These are phyloP conservation scores for Schrenkiella parvula DNA, from an alignment of 345 rosid species.

Conservation along the genomic window DNA sequence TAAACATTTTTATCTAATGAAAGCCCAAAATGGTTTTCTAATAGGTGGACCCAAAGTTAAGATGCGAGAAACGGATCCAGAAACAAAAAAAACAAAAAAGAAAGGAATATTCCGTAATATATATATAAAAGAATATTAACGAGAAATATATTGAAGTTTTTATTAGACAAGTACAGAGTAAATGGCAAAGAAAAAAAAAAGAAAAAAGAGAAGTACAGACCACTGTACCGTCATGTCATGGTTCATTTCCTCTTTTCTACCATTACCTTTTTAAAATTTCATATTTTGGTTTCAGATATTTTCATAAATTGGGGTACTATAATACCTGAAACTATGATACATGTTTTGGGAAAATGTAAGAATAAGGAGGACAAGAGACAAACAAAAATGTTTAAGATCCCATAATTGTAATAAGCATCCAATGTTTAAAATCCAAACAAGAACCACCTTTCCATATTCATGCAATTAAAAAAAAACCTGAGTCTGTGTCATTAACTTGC, in stretches of 20 bases:
- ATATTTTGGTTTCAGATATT: neutral
- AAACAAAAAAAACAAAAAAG: neutral
- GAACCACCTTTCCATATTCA: constrained; percentile 8
- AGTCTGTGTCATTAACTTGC: neutral
- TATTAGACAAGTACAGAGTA: too few species aligned
- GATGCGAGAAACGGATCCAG: neutral
- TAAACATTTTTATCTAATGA: neutral
- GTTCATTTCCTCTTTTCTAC: constrained; percentile 5
- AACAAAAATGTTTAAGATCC: neutral
- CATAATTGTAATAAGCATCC: constrained; percentile 26
- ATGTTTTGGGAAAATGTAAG: neutral
- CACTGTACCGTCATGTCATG: constrained; percentile 26
- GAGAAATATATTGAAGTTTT: neutral
- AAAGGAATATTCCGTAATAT: constrained; percentile 10
- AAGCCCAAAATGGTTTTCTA: neutral
- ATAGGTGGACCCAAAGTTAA: constrained; percentile 1
- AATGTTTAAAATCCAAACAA: constrained; percentile 24
- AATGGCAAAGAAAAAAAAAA: too few species aligned
- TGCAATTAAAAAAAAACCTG: neutral
- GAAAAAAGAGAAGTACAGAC: constrained; percentile 26
- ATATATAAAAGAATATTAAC: constrained; percentile 4
- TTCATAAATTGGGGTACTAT: neutral
- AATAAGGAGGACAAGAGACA: neutral
- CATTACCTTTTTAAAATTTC: neutral
- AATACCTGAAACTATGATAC: constrained; percentile 8